These are phyloP conservation scores for Elsinoe fawcettii DNA, from an alignment of 2,329 filamentous ascomycete species.

Conservation along the genomic window DNA sequence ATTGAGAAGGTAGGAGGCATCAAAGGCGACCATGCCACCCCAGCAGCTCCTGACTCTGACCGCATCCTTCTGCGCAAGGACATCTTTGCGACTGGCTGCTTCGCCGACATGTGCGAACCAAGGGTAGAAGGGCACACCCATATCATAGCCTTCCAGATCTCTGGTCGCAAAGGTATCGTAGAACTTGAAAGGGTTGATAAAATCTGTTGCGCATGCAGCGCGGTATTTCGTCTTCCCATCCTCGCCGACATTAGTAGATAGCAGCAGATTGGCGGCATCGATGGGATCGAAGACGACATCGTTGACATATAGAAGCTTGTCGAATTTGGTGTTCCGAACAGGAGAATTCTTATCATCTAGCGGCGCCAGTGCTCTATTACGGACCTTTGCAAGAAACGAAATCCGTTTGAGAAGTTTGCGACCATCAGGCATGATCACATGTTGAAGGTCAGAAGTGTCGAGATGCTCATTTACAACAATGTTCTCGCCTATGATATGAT, in stretches of 20 bases:
- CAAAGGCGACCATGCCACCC: slow-evolving; percentile 67
- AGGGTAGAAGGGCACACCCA: slow-evolving; percentile 59
- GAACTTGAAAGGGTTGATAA: slow-evolving; percentile 57
- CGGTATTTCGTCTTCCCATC: slow-evolving; percentile 51
- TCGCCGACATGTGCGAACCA: slow-evolving; percentile 52
- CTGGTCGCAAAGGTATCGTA: slow-evolving; percentile 69
- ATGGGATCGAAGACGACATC: slow-evolving; percentile 57
- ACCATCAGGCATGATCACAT: slow-evolving; percentile 55
- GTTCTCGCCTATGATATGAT: slow-evolving; percentile 30
- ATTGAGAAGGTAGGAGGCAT: slow-evolving; percentile 51
- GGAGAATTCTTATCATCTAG: slow-evolving; percentile 46
- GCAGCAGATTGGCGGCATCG: slow-evolving; percentile 54
- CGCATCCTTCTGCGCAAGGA: slow-evolving; percentile 53
- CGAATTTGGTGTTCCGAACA: slow-evolving; percentile 37
- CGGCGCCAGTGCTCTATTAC: slow-evolving; percentile 61
- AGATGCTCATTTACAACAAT: slow-evolving; percentile 54
- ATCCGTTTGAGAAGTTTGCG: slow-evolving; percentile 62
- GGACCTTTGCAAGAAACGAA: slow-evolving; percentile 62
- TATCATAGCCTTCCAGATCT: slow-evolving; percentile 56
- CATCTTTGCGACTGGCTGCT: slow-evolving; percentile 50
- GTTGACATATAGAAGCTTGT: slow-evolving; percentile 56
- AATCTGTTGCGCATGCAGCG: slow-evolving; percentile 65
- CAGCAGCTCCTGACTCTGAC: slow-evolving; percentile 67
- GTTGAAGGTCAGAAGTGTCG: slow-evolving; percentile 49
- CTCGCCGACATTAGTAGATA: slow-evolving; percentile 51